Conservation (phyloP, 169 alveolate species). For the Eimeria tenella region DNA sequence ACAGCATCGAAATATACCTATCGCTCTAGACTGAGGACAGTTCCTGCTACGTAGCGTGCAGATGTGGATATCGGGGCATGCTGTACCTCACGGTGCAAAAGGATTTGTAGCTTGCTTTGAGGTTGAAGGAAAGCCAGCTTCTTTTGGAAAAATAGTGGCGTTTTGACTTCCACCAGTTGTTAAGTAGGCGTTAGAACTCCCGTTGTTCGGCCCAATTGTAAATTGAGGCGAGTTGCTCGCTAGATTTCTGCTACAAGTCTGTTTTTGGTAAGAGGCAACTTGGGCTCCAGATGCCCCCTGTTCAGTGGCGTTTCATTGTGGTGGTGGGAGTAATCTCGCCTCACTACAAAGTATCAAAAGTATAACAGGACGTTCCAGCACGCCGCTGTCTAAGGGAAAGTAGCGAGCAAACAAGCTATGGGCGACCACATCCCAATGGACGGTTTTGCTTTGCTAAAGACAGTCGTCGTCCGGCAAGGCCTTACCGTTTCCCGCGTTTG, state of each 20-base stretch:
- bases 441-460: background rate
- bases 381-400: no score
- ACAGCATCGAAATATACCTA: background rate
- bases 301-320: no score
- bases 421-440: background rate
- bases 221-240: background rate
- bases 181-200: background rate
- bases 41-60: no score
- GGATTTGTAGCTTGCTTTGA: background rate
- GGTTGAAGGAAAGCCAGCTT: background rate
- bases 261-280: background rate
- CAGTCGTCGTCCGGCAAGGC: background rate
- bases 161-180: background rate
- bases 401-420: no score
- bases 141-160: no score
- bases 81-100: no score
- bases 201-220: background rate
- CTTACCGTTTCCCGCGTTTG: slow-evolving; percentile 20
- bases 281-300: no score
- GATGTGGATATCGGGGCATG: no score
- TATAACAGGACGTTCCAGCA: no score
- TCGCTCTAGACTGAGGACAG: no score
- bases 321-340: no score
- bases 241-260: background rate
- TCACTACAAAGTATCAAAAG: no score